phyloP scores from a whole-genome alignment of 305 asterid genomes.

The Fraxinus floribunda region DNA sequence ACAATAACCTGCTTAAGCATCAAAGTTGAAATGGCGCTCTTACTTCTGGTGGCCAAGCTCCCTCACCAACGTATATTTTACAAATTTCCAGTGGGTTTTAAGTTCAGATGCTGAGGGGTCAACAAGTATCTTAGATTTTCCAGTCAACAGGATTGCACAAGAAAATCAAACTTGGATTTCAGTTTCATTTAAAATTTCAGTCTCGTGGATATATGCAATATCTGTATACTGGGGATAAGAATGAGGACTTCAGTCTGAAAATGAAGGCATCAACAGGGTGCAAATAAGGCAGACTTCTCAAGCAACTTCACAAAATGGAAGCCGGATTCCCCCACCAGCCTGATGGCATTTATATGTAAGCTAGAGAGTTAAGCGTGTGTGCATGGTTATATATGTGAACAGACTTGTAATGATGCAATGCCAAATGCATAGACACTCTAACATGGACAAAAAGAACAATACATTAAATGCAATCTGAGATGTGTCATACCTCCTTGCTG shows the following conservation, averaged over 20 bases:
- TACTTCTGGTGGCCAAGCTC: not conserved
- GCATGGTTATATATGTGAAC: not conserved
- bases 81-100: not conserved
- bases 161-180: not conserved
- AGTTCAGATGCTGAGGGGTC: not conserved
- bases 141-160: not conserved
- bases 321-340: not conserved
- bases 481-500: slow-evolving; percentile 74
- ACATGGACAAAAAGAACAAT: not conserved
- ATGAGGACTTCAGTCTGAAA: not conserved
- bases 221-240: not conserved
- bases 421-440: not conserved
- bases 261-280: not conserved
- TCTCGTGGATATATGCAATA: not conserved
- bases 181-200: not conserved
- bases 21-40: not conserved
- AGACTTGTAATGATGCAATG: not conserved
- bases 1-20: not conserved
- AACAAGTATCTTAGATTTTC: not conserved
- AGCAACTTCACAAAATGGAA: not conserved
- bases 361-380: not conserved
- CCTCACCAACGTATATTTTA: not conserved
- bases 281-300: not conserved
- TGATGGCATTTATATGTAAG: not conserved
- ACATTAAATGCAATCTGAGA: not conserved